Evolutionary conservation across 2,329 filamentous ascomycete genomes (phyloP), one percentile per base, ranked within the genome.

Genomic region (Aspergillus udagawae): DNA sequence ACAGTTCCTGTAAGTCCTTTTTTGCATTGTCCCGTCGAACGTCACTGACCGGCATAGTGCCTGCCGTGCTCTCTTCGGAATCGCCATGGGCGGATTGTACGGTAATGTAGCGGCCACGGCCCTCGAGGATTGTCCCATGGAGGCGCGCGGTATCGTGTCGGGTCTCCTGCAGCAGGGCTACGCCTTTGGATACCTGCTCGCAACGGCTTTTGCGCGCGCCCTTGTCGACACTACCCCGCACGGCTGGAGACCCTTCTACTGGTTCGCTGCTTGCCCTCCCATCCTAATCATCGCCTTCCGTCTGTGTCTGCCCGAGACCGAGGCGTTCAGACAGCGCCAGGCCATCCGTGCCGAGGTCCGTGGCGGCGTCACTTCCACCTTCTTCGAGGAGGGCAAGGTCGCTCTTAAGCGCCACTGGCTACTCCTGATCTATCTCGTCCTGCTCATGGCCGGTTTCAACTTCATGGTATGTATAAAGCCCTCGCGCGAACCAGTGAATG

Each of bases 371-470:
- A 83, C 84, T 8, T 81, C 82, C 49, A 85, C 87, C 0, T 94
- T 96, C 70, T 54, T 93, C 27, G 76, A 81, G 0, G 91, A 96
- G 74, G 91, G 89, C 59, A 90, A 89, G 66, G 84, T 92, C 0
- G 91, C 91, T 0, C 68, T 96, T 29, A 87, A 85, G 73, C 83
- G 85, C 10, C 90, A 96, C 73, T 96, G 92, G 92, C 62, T 91
- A 14, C 74, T 95, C 2, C 79, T 96, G 55, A 78, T 86, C 38
- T 96, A 96, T 75, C 80, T 96, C 56, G 90, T 96, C 6, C 78
- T 96, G 21, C 79, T 96, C 42, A 95, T 95, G 90, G 88, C 90
- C 1, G 91, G 91, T 3, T 94, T 96, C 79, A 96, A 95, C 76
- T 95, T 94, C 70, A 92, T 94, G 89, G 77, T 79, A 64, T 56